These are phyloP conservation scores for Rhizoclosmatium globosum DNA, from an alignment of 192 early-diverging fungal species.

Conservation along the genomic window DNA sequence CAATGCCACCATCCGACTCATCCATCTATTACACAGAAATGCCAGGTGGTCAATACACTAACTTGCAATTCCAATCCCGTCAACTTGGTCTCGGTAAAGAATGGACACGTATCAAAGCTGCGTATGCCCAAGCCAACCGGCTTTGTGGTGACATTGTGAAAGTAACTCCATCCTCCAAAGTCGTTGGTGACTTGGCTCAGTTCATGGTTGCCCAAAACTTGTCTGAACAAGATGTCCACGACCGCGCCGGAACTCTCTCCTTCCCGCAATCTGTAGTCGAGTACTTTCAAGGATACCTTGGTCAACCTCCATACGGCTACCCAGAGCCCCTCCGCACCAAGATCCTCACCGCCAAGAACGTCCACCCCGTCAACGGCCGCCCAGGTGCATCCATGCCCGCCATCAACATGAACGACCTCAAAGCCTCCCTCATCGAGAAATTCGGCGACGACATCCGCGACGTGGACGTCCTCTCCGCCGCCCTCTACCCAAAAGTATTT, in stretches of 20 bases:
- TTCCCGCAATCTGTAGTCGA: conserved; percentile 93
- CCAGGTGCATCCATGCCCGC: conserved; percentile 84
- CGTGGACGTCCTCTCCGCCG: conserved; percentile 79
- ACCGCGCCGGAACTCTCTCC: conserved; percentile 79
- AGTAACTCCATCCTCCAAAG: conserved; percentile 98
- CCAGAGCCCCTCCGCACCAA: conserved; percentile 85
- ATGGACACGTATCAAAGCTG: conserved; percentile 90
- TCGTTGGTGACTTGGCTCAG: conserved; percentile 97
- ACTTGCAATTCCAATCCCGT: conserved; percentile 97
- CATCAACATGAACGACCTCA: conserved; percentile 80
- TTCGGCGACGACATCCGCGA: conserved; percentile 85
- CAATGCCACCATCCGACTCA: conserved; percentile 86
- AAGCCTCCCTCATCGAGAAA: conserved; percentile 79
- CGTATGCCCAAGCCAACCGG: conserved; percentile 89
- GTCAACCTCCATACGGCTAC: conserved; percentile 95
- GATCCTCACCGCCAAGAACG: conserved; percentile 73
- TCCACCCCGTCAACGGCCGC: conserved; percentile 80
- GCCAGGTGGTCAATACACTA: conserved; percentile 98
- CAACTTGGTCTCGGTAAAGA: conserved; percentile 90
- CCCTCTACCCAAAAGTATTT: conserved; percentile 95
- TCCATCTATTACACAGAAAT: conserved; percentile 96
- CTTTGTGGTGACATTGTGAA: conserved; percentile 97
- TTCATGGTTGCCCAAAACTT: conserved; percentile 96
- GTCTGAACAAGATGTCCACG: conserved; percentile 75
- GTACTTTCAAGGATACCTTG: conserved; percentile 96